A percentile compares a stretch with the other conserved stretches of the same genome.
Evolutionary conservation across 202 grass and related monocot species (phyloP).

Genomic region (Saccharum hybrid): DNA sequence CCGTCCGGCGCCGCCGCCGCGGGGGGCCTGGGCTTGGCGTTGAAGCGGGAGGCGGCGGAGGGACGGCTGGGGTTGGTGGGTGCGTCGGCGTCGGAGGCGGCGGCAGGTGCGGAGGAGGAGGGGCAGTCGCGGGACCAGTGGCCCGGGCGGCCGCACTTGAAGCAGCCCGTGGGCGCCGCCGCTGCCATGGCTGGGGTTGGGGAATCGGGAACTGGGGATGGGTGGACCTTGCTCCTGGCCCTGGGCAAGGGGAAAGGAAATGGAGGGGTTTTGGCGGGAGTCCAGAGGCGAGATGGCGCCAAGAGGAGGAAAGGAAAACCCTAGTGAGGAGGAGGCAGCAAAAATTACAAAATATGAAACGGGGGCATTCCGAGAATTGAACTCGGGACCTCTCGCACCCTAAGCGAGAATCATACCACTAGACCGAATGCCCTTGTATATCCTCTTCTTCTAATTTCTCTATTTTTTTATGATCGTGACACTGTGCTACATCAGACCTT

Average conservation of each 20-base stretch:
- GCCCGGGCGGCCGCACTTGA: conserved; percentile 79
- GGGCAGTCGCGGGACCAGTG: conserved; percentile 90
- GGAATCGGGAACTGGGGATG: conserved; percentile 6
- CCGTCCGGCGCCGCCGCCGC: neutral
- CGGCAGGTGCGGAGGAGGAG: conserved; percentile 40
- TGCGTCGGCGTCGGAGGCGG: conserved; percentile 34
- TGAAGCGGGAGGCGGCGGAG: conserved; percentile 24
- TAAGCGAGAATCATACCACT: conserved; percentile 98
- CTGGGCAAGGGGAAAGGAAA: neutral
- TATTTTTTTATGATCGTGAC: no score
- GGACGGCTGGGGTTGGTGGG: conserved; percentile 18
- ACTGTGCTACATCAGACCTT: no score
- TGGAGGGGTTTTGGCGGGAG: neutral
- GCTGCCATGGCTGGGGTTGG: conserved; percentile 42
- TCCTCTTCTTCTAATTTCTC: no score
- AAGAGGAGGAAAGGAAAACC: neutral
- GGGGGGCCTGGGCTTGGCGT: conserved; percentile 28
- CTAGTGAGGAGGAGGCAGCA: no score
- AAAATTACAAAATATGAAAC: neutral
- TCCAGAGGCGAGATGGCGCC: neutral
- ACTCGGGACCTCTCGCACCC: conserved; percentile 97
- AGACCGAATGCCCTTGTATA: conserved; percentile 75
- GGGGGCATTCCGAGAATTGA: conserved; percentile 93
- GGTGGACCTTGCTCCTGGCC: neutral
- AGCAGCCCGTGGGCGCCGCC: conserved; percentile 70